Conservation (phyloP, 768 basidiomycete species). For the Leccinum ochraceum region DNA sequence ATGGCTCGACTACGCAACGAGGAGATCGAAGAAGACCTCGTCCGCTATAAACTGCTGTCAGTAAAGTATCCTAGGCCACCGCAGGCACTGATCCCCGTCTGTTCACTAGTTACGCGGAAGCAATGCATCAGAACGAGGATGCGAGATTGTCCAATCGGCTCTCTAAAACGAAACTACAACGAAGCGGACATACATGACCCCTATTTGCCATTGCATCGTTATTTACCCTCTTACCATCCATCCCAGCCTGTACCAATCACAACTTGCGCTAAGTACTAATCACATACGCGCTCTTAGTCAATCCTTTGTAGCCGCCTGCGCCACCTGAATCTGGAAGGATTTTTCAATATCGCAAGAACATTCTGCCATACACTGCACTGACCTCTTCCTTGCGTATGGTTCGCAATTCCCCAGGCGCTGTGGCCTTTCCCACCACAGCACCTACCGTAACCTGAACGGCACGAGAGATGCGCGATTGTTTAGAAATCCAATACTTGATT, state of each 20-base stretch:
- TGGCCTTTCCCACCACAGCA: constrained; percentile 59
- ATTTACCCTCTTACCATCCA: constrained; percentile 19
- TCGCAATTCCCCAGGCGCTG: constrained; percentile 73
- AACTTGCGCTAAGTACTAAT: background rate
- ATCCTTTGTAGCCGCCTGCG: constrained; percentile 11
- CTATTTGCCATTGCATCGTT: background rate
- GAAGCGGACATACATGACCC: constrained; percentile 19
- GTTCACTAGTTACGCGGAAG: constrained; percentile 57
- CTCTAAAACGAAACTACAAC: constrained; percentile 35
- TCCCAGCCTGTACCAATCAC: constrained; percentile 6
- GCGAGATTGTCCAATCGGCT: constrained; percentile 66
- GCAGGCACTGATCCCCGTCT: background rate
- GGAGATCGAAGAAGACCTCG: constrained; percentile 91
- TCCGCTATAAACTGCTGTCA: constrained; percentile 89
- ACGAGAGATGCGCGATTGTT: constrained; percentile 56
- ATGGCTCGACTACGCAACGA: constrained; percentile 86
- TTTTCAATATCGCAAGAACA: background rate
- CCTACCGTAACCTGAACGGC: constrained; percentile 60
- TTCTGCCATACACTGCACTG: constrained; percentile 18
- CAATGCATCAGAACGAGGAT: constrained; percentile 76
- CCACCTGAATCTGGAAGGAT: constrained; percentile 20
- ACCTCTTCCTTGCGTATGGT: constrained; percentile 78
- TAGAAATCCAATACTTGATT: constrained; percentile 81
- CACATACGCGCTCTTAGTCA: constrained; percentile 9
- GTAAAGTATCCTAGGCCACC: background rate